Evolutionary conservation across 805 yeast species (phyloP).

Genomic region (Scheffersomyces amazonensis): DNA sequence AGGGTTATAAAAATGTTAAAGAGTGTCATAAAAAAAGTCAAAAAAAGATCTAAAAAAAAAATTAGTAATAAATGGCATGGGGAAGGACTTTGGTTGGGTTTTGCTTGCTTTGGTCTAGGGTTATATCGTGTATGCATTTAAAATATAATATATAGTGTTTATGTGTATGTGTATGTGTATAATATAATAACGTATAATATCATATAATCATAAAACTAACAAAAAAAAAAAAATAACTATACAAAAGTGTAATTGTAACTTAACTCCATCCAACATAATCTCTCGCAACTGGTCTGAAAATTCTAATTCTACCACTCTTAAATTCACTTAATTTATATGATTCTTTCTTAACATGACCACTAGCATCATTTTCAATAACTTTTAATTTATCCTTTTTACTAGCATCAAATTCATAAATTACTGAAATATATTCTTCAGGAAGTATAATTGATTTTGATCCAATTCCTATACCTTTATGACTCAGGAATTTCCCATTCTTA

Average conservation of each 20-base stretch:
- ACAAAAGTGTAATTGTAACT: not conserved
- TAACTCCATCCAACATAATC: conserved; percentile 66
- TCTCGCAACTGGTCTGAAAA: conserved; percentile 76
- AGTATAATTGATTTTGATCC: conserved; percentile 42
- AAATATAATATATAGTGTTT: not conserved
- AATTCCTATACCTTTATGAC: conserved; percentile 54
- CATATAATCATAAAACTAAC: not conserved
- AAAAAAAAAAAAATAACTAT: not conserved
- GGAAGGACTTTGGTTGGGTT: not conserved
- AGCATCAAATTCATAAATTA: conserved; percentile 80
- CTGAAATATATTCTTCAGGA: conserved; percentile 53
- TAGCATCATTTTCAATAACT: conserved; percentile 55
- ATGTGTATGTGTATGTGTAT: too few species aligned
- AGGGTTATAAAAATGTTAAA: not conserved
- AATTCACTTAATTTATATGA: conserved; percentile 70
- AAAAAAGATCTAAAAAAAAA: not conserved
- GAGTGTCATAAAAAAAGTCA: not conserved
- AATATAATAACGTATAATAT: too few species aligned
- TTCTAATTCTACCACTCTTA: conserved; percentile 74
- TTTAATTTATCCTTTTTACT: conserved; percentile 64
- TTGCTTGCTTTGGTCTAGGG: not conserved
- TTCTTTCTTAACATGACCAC: conserved; percentile 54
- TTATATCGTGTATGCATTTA: conserved; percentile 15
- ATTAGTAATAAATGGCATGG: not conserved
- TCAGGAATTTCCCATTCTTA: conserved; percentile 69